Evolutionary conservation across 2,329 filamentous ascomycete genomes (phyloP).

Genomic region (Claviceps purpurea): DNA sequence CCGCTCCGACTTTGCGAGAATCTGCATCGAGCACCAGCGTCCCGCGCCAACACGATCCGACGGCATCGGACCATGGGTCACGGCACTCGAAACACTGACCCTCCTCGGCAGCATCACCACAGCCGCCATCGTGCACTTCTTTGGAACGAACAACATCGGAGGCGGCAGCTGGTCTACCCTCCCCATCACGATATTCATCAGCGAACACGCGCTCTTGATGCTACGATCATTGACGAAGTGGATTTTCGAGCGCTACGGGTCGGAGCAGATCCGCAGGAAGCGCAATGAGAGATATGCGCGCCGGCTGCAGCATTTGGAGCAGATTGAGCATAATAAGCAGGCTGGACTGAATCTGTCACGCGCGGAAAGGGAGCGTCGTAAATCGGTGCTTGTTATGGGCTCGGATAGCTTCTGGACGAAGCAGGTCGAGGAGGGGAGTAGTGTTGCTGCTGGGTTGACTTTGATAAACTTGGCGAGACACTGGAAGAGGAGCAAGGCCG

Average conservation of each 20-base stretch:
- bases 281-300: conserved; percentile 24
- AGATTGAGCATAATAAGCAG: conserved; percentile 26
- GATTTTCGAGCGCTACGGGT: conserved; percentile 24
- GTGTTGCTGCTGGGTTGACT: conserved; percentile 19
- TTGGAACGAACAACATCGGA: conserved; percentile 41
- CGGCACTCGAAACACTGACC: conserved; percentile 52
- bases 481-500: conserved; percentile 4
- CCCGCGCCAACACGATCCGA: conserved; percentile 57
- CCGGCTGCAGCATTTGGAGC: conserved; percentile 23
- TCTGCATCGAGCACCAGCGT: conserved; percentile 59
- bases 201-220: conserved; percentile 58
- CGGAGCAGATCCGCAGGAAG: conserved; percentile 26
- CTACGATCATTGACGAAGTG: conserved; percentile 32
- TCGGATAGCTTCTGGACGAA: conserved; percentile 27
- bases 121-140: conserved; percentile 61
- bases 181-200: conserved; percentile 56
- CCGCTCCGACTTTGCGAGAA: conserved; percentile 64
- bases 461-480: conserved; percentile 21
- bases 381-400: conserved; percentile 20
- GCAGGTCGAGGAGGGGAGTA: conserved; percentile 26
- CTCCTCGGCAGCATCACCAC: conserved; percentile 63
- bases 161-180: conserved; percentile 50
- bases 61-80: conserved; percentile 61
- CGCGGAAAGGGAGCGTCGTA: conserved; percentile 24
- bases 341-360: conserved; percentile 19